Evolutionary conservation across 106 monocot species (phyloP).

Genomic region (Allium sativum): DNA sequence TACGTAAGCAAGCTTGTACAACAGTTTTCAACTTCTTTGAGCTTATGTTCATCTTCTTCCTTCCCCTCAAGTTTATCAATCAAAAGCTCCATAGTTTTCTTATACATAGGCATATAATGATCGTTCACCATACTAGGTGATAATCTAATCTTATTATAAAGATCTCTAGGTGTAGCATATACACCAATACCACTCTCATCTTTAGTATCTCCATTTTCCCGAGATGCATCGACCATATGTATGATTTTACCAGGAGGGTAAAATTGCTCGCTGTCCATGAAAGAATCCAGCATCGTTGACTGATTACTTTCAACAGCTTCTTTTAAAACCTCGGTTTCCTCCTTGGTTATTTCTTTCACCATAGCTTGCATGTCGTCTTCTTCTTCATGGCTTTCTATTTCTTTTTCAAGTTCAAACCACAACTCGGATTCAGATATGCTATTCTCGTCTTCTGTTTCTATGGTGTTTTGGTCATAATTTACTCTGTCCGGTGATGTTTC

Average conservation of each 20-base stretch:
- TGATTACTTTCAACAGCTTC: conserved; percentile 20
- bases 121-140: conserved; percentile 64
- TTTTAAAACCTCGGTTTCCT: conserved; percentile 13
- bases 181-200: conserved; percentile 24
- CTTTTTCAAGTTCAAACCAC: conserved; percentile 26
- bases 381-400: background rate
- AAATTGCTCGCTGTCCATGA: conserved; percentile 21
- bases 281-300: conserved; percentile 11
- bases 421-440: conserved; percentile 8
- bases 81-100: conserved; percentile 60
- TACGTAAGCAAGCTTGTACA: background rate
- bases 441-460: conserved; percentile 15
- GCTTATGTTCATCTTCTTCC: conserved; percentile 6
- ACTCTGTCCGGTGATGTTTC: background rate
- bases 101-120: conserved; percentile 67
- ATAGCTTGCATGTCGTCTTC: background rate
- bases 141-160: conserved; percentile 55
- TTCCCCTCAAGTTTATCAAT: conserved; percentile 41
- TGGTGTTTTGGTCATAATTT: conserved; percentile 4
- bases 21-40: background rate
- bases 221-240: conserved; percentile 44
- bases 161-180: conserved; percentile 44
- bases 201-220: conserved; percentile 4
- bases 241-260: conserved; percentile 63
- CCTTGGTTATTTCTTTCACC: conserved; percentile 36